phyloP scores from a whole-genome alignment of 163 green algal species.

The Scenedesmus sp. region DNA sequence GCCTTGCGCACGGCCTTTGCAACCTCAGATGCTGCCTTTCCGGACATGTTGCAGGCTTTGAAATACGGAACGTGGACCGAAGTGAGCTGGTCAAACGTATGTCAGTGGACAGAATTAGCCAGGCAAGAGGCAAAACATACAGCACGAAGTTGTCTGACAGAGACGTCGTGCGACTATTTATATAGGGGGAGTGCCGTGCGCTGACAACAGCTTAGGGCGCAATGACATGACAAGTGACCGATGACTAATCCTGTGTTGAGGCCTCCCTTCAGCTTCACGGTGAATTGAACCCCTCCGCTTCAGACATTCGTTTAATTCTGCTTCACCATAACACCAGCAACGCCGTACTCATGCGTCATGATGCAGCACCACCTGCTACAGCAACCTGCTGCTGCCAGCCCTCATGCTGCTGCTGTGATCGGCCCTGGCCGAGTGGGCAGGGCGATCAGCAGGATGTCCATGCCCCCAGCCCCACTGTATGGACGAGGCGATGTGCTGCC shows the following conservation, averaged over 20 bases:
- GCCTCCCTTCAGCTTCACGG: background rate
- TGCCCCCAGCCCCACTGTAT: background rate
- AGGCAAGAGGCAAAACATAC: background rate
- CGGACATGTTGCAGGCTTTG: background rate
- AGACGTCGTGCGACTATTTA: background rate
- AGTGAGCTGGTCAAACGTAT: background rate
- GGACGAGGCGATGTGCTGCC: background rate
- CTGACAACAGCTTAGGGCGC: background rate
- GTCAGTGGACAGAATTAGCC: background rate
- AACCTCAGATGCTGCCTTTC: background rate
- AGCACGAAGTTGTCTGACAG: background rate
- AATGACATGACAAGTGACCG: background rate
- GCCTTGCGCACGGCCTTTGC: background rate
- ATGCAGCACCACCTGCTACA: background rate
- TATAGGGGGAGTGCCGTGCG: background rate
- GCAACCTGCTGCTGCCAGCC: background rate
- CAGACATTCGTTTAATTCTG: no score
- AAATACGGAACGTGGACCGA: background rate
- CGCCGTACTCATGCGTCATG: background rate
- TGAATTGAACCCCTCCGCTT: no score
- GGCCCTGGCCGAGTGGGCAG: constrained; percentile 24
- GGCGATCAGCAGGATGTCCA: background rate
- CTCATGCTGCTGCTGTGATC: constrained; percentile 20
- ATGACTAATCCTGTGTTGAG: background rate
- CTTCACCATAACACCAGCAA: background rate